Evolutionary conservation across 441 rosid genomes (phyloP), one percentile per base, ranked within the genome.

Genomic region (Corymbia citriodora): DNA sequence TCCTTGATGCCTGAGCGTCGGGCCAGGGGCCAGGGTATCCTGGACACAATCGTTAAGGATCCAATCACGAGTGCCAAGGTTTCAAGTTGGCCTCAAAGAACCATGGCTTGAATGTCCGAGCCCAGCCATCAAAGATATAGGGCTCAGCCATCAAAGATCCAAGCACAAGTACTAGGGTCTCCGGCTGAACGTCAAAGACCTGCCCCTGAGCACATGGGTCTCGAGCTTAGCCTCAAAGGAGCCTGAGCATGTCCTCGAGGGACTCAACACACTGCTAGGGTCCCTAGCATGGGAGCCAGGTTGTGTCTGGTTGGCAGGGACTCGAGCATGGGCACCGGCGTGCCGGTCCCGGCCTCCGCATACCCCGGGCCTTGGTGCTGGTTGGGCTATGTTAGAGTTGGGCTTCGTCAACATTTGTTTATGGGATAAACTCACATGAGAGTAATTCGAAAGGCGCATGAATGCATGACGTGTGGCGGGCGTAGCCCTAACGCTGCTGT

Each of bases 161-260:
- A 33, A 4, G 45, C 40, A 19, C 25, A 3, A 33, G 25, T 13
- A 9, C 81, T 70, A 70, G 19, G 25, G 45, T 70, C 23, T 70
- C 13, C 0, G 0, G 48, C 25, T 7, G 1, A 17, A 23, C 48
- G 33, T 25, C 10, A 1, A 10, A 18, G 13, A 9, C 81, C 23
- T 5, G 0, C 13, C 23, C 9, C 25, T 10, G 23, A 36, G 49
- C 27, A 19, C 82, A 10, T 10, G 49, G 6, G 3, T 68, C 74
- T 31, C 10, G 7, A 68, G 40, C 74, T 65, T 68, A n/a, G 74
- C 21, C 74, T 68, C 40, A n/a, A 31, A 19, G 48, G 82, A 36
- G 45, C 15, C 72, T 4, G 10, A 63, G 33, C 72, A 63, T 29
- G 33, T 13, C 72, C 33, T 63, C 72, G 7, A 63, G 33, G 33